phyloP scores from a whole-genome alignment of 257 asterid genomes.

The Solanum pennellii region DNA sequence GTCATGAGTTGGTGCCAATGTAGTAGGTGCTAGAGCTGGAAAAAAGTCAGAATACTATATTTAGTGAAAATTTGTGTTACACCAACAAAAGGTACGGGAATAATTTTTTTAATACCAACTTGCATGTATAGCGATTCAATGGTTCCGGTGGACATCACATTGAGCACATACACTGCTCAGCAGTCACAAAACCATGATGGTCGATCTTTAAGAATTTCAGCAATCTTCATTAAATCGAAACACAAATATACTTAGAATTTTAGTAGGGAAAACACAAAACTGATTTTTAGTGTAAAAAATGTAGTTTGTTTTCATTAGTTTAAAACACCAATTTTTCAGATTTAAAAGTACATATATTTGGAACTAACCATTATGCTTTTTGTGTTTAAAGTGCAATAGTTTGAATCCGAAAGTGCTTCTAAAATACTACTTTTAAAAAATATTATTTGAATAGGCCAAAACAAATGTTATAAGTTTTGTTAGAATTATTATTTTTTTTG shows the following conservation, averaged over 20 bases:
- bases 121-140: slow-evolving; percentile 93
- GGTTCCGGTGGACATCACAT: slow-evolving; percentile 89
- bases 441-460: too few species aligned
- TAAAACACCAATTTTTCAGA: too few species aligned
- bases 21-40: slow-evolving; percentile 89
- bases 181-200: slow-evolving; percentile 96
- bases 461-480: too few species aligned
- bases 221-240: slow-evolving; percentile 43
- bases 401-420: too few species aligned
- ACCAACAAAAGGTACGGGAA: not conserved
- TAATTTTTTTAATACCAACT: slow-evolving; percentile 20
- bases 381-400: too few species aligned
- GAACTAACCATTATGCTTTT: too few species aligned
- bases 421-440: too few species aligned
- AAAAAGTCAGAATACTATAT: not conserved
- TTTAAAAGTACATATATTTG: too few species aligned
- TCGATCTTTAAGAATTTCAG: slow-evolving; percentile 92
- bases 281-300: too few species aligned
- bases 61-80: not conserved
- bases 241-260: not conserved
- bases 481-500: too few species aligned
- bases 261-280: not conserved
- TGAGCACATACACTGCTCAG: slow-evolving; percentile 80
- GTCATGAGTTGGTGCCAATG: slow-evolving; percentile 92
- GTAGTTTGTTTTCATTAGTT: too few species aligned